phyloP scores from a whole-genome alignment of 257 asterid genomes.

The Lycium ferocissimum region DNA sequence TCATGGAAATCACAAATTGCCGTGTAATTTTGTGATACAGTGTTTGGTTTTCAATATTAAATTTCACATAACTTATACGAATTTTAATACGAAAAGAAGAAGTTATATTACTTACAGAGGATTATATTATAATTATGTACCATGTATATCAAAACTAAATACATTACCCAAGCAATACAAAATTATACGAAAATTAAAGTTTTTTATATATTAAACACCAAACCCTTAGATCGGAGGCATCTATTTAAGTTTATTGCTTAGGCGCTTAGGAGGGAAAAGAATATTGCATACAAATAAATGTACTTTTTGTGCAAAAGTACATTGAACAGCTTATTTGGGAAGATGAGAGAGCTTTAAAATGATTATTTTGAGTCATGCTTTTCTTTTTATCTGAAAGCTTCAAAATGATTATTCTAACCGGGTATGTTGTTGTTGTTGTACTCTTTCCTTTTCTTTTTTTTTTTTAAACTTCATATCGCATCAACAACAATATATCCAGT shows the following conservation, averaged over 20 bases:
- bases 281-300: not conserved
- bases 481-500: too few species aligned
- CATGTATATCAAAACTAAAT: not conserved
- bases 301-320: not conserved
- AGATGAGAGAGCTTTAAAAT: not conserved
- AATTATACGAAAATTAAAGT: not conserved
- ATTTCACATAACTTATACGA: not conserved
- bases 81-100: not conserved
- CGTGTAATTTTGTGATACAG: too few species aligned
- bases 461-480: too few species aligned
- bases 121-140: not conserved
- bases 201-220: not conserved
- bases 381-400: not conserved
- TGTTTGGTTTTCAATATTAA: not conserved
- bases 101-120: not conserved
- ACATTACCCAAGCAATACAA: not conserved
- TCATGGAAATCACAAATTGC: too few species aligned
- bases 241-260: not conserved
- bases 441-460: too few species aligned
- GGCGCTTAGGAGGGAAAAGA: slow-evolving; percentile 1
- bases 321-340: not conserved
- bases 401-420: not conserved
- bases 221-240: not conserved
- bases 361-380: not conserved
- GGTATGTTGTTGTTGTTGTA: too few species aligned